A percentile compares a stretch with the other conserved stretches of the same genome.
Evolutionary conservation across 2,329 filamentous ascomycete genomes (phyloP).

Genomic region (Decorospora gaudefroyi): DNA sequence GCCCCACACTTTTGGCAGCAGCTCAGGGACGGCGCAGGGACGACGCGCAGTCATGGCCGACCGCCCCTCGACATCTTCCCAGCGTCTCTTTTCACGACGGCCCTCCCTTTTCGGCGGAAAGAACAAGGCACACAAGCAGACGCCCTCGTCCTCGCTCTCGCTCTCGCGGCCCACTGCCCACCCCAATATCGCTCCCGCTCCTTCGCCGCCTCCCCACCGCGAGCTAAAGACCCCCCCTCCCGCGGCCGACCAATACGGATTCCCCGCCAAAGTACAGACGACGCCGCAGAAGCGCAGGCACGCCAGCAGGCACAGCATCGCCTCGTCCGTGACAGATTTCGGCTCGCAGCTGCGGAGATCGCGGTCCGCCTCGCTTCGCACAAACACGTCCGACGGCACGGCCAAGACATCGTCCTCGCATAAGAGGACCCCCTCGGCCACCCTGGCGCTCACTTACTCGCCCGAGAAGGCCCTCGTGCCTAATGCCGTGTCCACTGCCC

Average conservation of each 20-base stretch:
- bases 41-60: slow-evolving; percentile 25
- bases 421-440: slow-evolving; percentile 43
- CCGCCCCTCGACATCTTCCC: slow-evolving; percentile 10
- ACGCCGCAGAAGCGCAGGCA: slow-evolving; percentile 38
- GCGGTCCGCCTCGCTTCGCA: slow-evolving; percentile 50
- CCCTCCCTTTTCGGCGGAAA: slow-evolving; percentile 41
- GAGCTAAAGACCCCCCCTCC: slow-evolving; percentile 14
- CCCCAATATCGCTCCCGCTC: slow-evolving; percentile 14
- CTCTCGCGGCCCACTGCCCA: slow-evolving; percentile 7
- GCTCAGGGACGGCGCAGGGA: neutral
- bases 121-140: slow-evolving; percentile 18
- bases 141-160: slow-evolving; percentile 4
- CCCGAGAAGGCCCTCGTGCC: slow-evolving; percentile 40
- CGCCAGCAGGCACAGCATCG: slow-evolving; percentile 41
- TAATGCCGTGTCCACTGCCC: slow-evolving; percentile 23
- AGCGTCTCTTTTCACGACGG: slow-evolving; percentile 39
- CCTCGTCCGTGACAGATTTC: slow-evolving; percentile 45
- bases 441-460: slow-evolving; percentile 43
- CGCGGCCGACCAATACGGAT: slow-evolving; percentile 28
- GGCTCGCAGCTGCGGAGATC: slow-evolving; percentile 47
- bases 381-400: slow-evolving; percentile 39
- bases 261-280: slow-evolving; percentile 21
- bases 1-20: slow-evolving; percentile 10
- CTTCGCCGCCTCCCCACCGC: slow-evolving; percentile 1
- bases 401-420: slow-evolving; percentile 40